Conservation (phyloP, 2,329 filamentous ascomycete genomes). For the Pseudocercospora pini-densiflorae region DNA sequence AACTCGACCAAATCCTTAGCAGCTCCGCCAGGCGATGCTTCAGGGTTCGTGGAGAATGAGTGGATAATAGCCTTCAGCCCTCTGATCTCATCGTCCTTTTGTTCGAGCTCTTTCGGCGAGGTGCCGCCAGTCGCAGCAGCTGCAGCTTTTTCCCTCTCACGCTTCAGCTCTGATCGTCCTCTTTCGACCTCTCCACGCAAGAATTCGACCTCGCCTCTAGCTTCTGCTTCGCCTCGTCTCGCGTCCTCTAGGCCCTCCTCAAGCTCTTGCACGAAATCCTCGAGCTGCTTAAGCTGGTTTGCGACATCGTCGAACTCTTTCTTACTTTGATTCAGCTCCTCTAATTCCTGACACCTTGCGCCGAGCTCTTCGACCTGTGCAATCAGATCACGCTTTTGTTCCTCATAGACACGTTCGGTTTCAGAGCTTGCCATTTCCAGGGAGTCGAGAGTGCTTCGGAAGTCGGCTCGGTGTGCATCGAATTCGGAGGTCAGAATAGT, state of each 20-base stretch:
- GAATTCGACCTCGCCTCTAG: constrained; percentile 94
- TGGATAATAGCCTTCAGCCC: constrained; percentile 98
- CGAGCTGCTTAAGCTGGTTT: constrained; percentile 88
- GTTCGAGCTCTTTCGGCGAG: constrained; percentile 75
- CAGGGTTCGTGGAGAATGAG: constrained; percentile 79
- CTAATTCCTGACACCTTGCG: constrained; percentile 84
- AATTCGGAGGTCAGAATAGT: constrained; percentile 91
- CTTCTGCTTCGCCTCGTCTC: constrained; percentile 90
- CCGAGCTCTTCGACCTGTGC: constrained; percentile 73
- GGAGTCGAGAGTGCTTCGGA: constrained; percentile 94
- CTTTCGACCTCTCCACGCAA: constrained; percentile 92
- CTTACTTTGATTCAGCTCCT: constrained; percentile 76
- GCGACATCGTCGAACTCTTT: constrained; percentile 93
- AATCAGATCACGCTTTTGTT: constrained; percentile 84
- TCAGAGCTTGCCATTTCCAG: constrained; percentile 94
- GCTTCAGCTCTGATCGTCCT: constrained; percentile 81
- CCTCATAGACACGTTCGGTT: constrained; percentile 94
- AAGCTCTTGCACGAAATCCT: constrained; percentile 93
- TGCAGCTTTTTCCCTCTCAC: constrained; percentile 83
- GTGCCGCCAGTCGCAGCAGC: constrained; percentile 51
- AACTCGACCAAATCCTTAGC: constrained; percentile 48
- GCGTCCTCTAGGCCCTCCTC: constrained; percentile 97
- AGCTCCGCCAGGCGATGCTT: constrained; percentile 36
- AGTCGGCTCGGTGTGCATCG: constrained; percentile 91
- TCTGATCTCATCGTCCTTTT: constrained; percentile 96